Percentiles rank a stretch among this genome's conserved stretches.
These are phyloP conservation scores for Fusarium zealandicum DNA, from an alignment of 2,329 filamentous ascomycete species.

Conservation along the genomic window DNA sequence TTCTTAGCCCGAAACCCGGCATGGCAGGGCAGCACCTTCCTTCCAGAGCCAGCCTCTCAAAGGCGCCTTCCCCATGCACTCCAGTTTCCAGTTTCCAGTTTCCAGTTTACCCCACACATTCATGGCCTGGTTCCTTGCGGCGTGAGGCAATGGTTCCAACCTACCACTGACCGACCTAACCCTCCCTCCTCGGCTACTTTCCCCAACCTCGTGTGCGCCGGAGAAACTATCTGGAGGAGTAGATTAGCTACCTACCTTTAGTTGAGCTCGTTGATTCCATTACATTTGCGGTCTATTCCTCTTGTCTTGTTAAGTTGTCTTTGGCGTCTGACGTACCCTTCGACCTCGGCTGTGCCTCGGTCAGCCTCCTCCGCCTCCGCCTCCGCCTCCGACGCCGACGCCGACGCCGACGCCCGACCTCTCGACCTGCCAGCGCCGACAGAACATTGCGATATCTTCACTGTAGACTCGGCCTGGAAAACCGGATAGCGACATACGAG, in stretches of 20 bases:
- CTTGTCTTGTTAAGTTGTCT: neutral
- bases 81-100: neutral
- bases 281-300: neutral
- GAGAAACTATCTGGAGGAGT: neutral
- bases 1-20: slow-evolving; percentile 1
- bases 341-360: slow-evolving; percentile 28
- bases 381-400: slow-evolving; percentile 7
- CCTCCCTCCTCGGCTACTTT: slow-evolving; percentile 23
- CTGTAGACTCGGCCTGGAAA: neutral
- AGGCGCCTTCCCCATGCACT: slow-evolving; percentile 22
- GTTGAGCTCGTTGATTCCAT: neutral
- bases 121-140: slow-evolving; percentile 13
- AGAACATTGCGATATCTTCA: slow-evolving; percentile 18
- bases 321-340: slow-evolving; percentile 10
- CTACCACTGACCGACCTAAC: slow-evolving; percentile 17
- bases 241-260: neutral
- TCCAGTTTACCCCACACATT: slow-evolving; percentile 40
- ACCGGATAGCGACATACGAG: neutral
- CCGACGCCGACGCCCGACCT: slow-evolving; percentile 5
- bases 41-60: neutral
- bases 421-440: slow-evolving; percentile 11
- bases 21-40: slow-evolving; percentile 1
- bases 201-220: slow-evolving; percentile 13
- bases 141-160: slow-evolving; percentile 12
- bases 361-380: slow-evolving; percentile 20